These are phyloP conservation scores for Mucor velutinosus DNA, from an alignment of 371 early-diverging fungal genomes.

Conservation along the genomic window DNA sequence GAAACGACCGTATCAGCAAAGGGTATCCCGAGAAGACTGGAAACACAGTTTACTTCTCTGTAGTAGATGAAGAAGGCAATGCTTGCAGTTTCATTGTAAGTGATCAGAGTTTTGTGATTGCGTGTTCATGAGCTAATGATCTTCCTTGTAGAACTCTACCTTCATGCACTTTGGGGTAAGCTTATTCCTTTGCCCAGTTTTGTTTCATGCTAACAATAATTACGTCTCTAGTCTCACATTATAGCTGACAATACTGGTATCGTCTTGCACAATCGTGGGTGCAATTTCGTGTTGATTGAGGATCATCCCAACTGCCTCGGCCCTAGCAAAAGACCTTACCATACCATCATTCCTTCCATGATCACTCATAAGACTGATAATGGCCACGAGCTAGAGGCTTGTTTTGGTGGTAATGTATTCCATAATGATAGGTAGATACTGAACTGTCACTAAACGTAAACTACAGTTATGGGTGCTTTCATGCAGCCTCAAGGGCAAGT, in stretches of 20 bases:
- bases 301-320: constrained; percentile 70
- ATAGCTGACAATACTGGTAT: constrained; percentile 73
- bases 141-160: constrained; percentile 49
- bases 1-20: constrained; percentile 47
- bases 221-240: constrained; percentile 32
- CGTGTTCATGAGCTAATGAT: background rate
- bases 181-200: background rate
- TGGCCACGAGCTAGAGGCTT: constrained; percentile 49
- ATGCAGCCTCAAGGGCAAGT: constrained; percentile 88
- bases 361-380: constrained; percentile 44
- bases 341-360: constrained; percentile 84
- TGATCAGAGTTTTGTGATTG: background rate
- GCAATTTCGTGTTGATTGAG: constrained; percentile 67
- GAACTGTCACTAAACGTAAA: background rate
- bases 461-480: constrained; percentile 54
- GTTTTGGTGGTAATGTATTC: constrained; percentile 49
- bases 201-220: background rate
- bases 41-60: constrained; percentile 81
- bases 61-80: constrained; percentile 80
- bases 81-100: constrained; percentile 82
- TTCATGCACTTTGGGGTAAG: constrained; percentile 65
- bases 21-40: constrained; percentile 66
- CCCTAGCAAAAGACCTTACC: constrained; percentile 82
- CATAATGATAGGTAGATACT: background rate
- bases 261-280: constrained; percentile 76